Evolutionary conservation across 805 yeast genomes (phyloP).

Genomic region (Suhomyces sp.): DNA sequence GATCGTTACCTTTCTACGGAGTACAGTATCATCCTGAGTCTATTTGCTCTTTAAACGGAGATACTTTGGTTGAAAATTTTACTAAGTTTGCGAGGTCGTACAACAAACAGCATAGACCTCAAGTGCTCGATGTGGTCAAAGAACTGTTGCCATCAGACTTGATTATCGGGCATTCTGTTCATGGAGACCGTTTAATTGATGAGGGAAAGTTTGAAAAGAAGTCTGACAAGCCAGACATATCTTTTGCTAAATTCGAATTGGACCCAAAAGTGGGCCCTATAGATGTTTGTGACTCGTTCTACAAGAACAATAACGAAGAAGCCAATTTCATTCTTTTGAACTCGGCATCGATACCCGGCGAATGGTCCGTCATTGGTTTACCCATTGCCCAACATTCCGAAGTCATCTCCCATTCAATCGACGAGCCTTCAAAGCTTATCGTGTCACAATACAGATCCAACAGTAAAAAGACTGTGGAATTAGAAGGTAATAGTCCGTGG

Average conservation of each 20-base stretch:
- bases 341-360: slow-evolving; percentile 81
- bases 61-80: slow-evolving; percentile 57
- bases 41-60: slow-evolving; percentile 74
- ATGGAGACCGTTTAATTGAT: slow-evolving; percentile 15
- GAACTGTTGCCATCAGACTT: slow-evolving; percentile 6
- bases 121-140: background rate
- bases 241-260: slow-evolving; percentile 8
- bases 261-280: slow-evolving; percentile 27
- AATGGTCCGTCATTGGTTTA: slow-evolving; percentile 82
- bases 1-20: slow-evolving; percentile 68
- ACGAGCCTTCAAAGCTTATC: slow-evolving; percentile 23
- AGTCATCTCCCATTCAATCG: slow-evolving; percentile 62
- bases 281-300: slow-evolving; percentile 51
- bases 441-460: slow-evolving; percentile 27
- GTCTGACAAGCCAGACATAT: background rate
- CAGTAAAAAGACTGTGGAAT: slow-evolving; percentile 3
- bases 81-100: slow-evolving; percentile 44
- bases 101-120: slow-evolving; percentile 23
- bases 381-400: slow-evolving; percentile 46
- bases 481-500: slow-evolving; percentile 45
- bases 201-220: slow-evolving; percentile 8
- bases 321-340: slow-evolving; percentile 61
- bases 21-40: slow-evolving; percentile 98
- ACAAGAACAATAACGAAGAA: slow-evolving; percentile 16
- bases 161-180: slow-evolving; percentile 19